Base-by-base conservation (phyloP, 768 basidiomycete species). In the Russula compacta region DNA sequence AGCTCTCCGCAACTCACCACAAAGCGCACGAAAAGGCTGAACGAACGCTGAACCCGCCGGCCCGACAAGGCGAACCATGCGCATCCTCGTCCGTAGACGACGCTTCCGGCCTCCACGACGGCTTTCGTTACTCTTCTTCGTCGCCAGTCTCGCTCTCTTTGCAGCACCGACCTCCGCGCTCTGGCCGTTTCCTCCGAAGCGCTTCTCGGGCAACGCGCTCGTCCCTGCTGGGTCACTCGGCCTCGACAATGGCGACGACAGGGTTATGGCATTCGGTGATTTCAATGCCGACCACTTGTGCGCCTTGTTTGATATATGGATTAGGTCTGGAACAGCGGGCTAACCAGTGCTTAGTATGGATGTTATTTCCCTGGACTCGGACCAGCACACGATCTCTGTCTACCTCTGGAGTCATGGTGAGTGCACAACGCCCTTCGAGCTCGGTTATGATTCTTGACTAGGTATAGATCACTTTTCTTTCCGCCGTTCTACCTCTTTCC, bases 271-370 rank as follows among this genome's bases (percentile, higher is more conserved):
- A 8, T 90, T 92, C 67, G 97, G 94, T 36, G 95, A 99, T 75
- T 95, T 95, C 72, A 85, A 98, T 71, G 94, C 91, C 5, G 93
- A 98, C 72, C 94, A 98, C 71, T 89, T 90, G 93, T 97, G 71
- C 70, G 90, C 32, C 19, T 75, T 19, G n/a, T 49, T 5, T n/a
- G 54, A 29, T 36, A 29, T 5, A 29, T 5, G 24, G 3, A 19
- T 51, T 39, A 15, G 7, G 12, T 36, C 51, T n/a, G 33, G 29
- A 12, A 43, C 32, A 36, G 19, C 11, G 15, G 49, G 33, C 48
- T 57, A 29, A 44, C 43, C 24, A 44, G 19, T 33, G 35, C 35
- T 50, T 54, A 97, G 94, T 66, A 71, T 92, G 64, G 95, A 98
- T 73, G 74, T 93, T 4, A 75, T 98, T 47, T 78, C 82, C n/a